Base-by-base conservation (phyloP, 768 basidiomycete species). In the Rhodotorula kratochvilovae region DNA sequence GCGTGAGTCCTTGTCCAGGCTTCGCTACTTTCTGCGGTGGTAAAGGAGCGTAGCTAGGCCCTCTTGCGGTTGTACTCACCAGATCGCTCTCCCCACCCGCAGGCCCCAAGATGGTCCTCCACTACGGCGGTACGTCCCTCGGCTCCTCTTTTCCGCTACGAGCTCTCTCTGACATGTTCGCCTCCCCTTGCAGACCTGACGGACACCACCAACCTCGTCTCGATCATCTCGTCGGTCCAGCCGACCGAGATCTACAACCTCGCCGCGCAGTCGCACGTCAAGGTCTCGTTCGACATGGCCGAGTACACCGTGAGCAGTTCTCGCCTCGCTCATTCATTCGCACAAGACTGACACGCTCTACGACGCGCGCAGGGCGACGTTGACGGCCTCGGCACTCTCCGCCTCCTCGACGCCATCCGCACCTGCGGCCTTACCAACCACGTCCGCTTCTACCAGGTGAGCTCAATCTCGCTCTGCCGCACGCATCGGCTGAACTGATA, bases 281-380 rank as follows among this genome's bases (percentile, higher is more conserved):
- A 98, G 81, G 94, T 98, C 75, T 96, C 93, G 36, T 98, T 98
- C 81, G 95, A 97, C 81, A 95, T 98, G 92, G 91, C 94, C 35
- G 94, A 98, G 82, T 98, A 98, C 83, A 98, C 95, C 0, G 82
- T 81, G 35, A 60, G 79, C 70, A 25, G 1, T n/a, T n/a, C n/a
- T n/a, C n/a, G n/a, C n/a, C n/a, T n/a, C n/a, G n/a, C n/a, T n/a
- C n/a, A n/a, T n/a, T n/a, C n/a, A n/a, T n/a, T n/a, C n/a, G 29
- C 5, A 59, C 25, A 6, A 16, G 4, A 54, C 68, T 63, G 45
- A 61, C 64, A 12, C 27, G 1, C 16, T 0, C 23, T 56, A 10
- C 15, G n/a, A n/a, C 23, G 46, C 13, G 36, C 59, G 13, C 27
- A 81, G 80, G 93, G 91, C 61, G 95, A 98, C 78, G 94, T 98